Conservation (phyloP, 2,329 filamentous ascomycete genomes). For the Penicillium sp. region DNA sequence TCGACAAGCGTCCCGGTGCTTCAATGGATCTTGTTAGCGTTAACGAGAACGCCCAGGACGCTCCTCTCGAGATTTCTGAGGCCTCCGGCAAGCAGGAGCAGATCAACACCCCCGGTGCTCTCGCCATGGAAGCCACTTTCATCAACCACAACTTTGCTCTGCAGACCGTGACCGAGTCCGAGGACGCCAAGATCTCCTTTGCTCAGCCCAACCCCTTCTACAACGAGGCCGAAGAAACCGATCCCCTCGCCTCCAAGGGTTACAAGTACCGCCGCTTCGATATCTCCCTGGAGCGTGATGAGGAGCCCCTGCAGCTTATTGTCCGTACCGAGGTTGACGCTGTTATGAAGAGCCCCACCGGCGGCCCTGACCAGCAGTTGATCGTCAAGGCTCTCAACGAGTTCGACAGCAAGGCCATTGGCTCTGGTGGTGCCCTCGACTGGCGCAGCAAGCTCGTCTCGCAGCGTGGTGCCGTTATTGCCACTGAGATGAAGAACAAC, state of each 20-base stretch:
- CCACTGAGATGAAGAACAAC: conserved; percentile 99
- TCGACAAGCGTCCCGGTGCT: conserved; percentile 96
- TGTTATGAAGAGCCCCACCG: conserved; percentile 91
- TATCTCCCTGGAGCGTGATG: conserved; percentile 83
- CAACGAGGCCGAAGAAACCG: conserved; percentile 87
- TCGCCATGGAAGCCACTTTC: conserved; percentile 96
- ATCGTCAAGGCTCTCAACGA: conserved; percentile 97
- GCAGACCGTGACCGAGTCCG: conserved; percentile 85
- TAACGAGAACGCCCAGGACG: conserved; percentile 97
- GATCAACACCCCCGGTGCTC: conserved; percentile 89
- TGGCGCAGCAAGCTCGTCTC: conserved; percentile 94
- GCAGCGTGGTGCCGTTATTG: conserved; percentile 94
- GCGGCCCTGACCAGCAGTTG: conserved; percentile 85
- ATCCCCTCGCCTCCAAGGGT: conserved; percentile 90
- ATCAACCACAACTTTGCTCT: conserved; percentile 99
- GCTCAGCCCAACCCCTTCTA: conserved; percentile 94
- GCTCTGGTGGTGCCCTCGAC: conserved; percentile 90
- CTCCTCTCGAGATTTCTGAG: conserved; percentile 86
- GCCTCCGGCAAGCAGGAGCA: conserved; percentile 71
- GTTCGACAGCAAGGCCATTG: conserved; percentile 97
- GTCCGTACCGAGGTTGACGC: conserved; percentile 96
- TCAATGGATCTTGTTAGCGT: conserved; percentile 96
- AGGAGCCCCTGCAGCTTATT: conserved; percentile 88
- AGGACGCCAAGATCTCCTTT: conserved; percentile 78
- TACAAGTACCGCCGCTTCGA: conserved; percentile 99